Percentiles rank a stretch among this genome's conserved stretches.
phyloP scores from a whole-genome alignment of 2,329 filamentous ascomycete species.

The Pseudogymnoascus sp. region DNA sequence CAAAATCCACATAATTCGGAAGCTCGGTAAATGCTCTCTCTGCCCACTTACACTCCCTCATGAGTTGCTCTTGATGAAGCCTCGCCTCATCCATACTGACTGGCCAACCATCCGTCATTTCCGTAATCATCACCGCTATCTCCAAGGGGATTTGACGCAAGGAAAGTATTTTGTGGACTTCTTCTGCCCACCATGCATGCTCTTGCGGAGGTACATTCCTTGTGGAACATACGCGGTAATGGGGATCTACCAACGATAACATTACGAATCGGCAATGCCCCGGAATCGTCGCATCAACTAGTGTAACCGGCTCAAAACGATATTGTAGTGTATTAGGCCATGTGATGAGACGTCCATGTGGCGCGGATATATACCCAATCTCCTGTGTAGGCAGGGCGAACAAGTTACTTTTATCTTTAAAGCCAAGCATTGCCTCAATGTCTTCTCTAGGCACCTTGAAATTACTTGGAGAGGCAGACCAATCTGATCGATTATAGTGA shows the following conservation, averaged over 20 bases:
- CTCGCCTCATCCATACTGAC: background rate
- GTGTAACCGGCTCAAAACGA: conserved; percentile 41
- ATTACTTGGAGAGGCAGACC: background rate
- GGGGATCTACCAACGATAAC: conserved; percentile 52
- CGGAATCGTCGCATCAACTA: conserved; percentile 49
- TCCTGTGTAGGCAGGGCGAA: conserved; percentile 30
- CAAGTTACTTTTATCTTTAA: background rate
- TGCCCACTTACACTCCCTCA: background rate
- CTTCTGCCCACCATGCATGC: conserved; percentile 33
- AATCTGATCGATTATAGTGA: background rate
- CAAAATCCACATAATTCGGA: background rate
- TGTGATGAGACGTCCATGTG: conserved; percentile 33
- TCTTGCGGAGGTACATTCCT: conserved; percentile 44
- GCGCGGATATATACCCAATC: conserved; percentile 31
- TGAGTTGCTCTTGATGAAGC: background rate
- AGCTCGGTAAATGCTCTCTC: background rate
- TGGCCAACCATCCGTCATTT: background rate
- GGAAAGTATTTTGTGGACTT: background rate
- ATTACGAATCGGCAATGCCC: conserved; percentile 50
- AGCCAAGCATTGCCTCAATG: background rate
- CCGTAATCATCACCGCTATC: background rate
- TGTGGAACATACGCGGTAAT: conserved; percentile 41
- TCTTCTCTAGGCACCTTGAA: background rate
- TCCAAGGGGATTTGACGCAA: background rate
- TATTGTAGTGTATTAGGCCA: conserved; percentile 42